Evolutionary conservation across 345 rosid genomes (phyloP).

Genomic region (Punica granatum): DNA sequence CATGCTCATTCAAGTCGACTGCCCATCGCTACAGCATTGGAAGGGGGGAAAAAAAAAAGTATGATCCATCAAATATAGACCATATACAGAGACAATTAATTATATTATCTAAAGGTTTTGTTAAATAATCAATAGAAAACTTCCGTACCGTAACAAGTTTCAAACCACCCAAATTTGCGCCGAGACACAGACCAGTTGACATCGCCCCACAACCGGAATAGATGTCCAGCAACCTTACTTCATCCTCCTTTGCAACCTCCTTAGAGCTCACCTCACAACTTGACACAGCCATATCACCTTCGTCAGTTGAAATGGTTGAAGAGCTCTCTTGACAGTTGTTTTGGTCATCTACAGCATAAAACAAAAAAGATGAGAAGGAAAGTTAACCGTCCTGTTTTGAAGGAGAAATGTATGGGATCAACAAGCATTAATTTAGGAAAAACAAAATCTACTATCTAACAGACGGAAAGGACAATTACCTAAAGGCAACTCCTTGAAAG

Average conservation of each 20-base stretch:
- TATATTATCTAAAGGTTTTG: not conserved
- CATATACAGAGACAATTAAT: not conserved
- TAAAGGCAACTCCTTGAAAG: constrained; percentile 35
- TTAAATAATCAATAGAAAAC: not conserved
- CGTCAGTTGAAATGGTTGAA: constrained; percentile 51
- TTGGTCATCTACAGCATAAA: constrained; percentile 20
- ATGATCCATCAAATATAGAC: not conserved
- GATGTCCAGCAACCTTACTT: constrained; percentile 47
- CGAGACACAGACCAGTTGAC: constrained; percentile 79
- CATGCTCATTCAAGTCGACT: constrained; percentile 50
- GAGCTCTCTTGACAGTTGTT: constrained; percentile 30
- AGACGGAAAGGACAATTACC: constrained; percentile 19
- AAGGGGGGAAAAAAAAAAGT: not conserved
- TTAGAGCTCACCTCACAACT: constrained; percentile 7
- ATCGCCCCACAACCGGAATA: constrained; percentile 88
- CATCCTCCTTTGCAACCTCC: constrained; percentile 19
- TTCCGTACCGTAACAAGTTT: constrained; percentile 52
- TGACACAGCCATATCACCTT: constrained; percentile 14
- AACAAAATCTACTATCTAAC: not conserved
- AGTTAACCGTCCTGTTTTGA: not conserved
- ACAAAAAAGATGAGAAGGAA: not conserved
- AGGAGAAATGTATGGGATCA: not conserved
- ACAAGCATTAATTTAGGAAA: not conserved
- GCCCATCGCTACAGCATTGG: constrained; percentile 61
- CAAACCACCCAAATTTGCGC: constrained; percentile 44